These are phyloP conservation scores for Crucihimalaya himalaica DNA, from an alignment of 345 rosid genomes.

Conservation along the genomic window DNA sequence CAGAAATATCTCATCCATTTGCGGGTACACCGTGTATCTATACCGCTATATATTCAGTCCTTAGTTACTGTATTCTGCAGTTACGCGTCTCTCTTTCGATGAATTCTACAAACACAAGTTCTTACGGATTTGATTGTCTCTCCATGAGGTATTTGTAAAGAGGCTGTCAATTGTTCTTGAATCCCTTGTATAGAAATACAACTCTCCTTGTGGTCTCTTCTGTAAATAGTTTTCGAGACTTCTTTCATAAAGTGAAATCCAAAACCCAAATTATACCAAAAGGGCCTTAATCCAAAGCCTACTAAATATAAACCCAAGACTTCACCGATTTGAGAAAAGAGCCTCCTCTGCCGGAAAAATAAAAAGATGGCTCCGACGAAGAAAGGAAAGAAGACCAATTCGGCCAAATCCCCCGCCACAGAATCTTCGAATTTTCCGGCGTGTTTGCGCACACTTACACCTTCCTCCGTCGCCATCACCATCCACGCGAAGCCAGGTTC, in stretches of 20 bases:
- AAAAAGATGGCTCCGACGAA: slow-evolving; percentile 62
- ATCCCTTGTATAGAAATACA: neutral
- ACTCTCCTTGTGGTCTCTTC: neutral
- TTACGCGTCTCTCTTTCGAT: slow-evolving; percentile 47
- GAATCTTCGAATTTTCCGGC: slow-evolving; percentile 48
- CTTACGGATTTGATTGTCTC: slow-evolving; percentile 31
- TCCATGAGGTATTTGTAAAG: neutral
- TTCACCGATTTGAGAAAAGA: neutral
- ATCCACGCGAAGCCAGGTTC: slow-evolving; percentile 97
- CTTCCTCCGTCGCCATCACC: slow-evolving; percentile 86
- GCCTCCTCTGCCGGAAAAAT: slow-evolving; percentile 4
- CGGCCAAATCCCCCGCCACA: slow-evolving; percentile 37
- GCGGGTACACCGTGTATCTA: neutral
- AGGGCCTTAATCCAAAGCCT: neutral
- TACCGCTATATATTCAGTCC: neutral
- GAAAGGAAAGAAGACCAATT: slow-evolving; percentile 59
- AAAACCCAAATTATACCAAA: neutral
- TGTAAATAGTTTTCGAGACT: neutral
- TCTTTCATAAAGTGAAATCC: neutral
- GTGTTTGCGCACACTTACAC: slow-evolving; percentile 60
- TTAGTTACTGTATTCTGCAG: slow-evolving; percentile 35
- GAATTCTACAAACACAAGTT: slow-evolving; percentile 52
- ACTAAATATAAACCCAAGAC: neutral
- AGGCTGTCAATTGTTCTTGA: neutral
- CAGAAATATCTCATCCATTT: neutral